phyloP scores from a whole-genome alignment of 768 basidiomycete genomes.

The Phaeotremella fagi region DNA sequence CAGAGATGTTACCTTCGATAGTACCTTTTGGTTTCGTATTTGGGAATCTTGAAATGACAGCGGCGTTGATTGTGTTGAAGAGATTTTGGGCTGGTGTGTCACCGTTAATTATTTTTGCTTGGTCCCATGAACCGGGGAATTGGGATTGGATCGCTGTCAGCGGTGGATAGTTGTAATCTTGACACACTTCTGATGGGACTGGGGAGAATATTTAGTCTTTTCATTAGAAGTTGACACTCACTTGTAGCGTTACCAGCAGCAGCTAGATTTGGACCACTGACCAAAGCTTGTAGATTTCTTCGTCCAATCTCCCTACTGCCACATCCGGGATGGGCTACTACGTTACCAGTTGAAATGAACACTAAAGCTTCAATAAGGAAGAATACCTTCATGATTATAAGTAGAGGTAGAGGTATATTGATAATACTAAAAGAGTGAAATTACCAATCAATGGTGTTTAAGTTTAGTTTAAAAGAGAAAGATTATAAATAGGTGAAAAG shows the following conservation, averaged over 20 bases:
- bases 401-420: too few relatives aligned
- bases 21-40: conserved; percentile 42
- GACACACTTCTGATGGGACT: conserved; percentile 41
- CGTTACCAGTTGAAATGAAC: too few relatives aligned
- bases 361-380: too few relatives aligned
- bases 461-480: too few relatives aligned
- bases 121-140: conserved; percentile 42
- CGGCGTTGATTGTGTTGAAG: conserved; percentile 42
- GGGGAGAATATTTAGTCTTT: conserved; percentile 15
- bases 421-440: too few relatives aligned
- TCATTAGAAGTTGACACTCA: conserved; percentile 20
- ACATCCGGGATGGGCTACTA: conserved; percentile 27
- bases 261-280: not conserved
- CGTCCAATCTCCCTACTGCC: conserved; percentile 28
- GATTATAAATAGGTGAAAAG: too few relatives aligned
- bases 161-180: conserved; percentile 42
- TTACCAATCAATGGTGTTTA: too few relatives aligned
- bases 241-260: conserved; percentile 19
- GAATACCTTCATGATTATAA: too few relatives aligned
- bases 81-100: conserved; percentile 40
- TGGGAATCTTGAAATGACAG: conserved; percentile 37
- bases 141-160: conserved; percentile 16
- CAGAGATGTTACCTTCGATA: conserved; percentile 40
- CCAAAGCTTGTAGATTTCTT: conserved; percentile 27
- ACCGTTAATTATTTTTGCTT: conserved; percentile 33